Percentiles rank a stretch among this genome's conserved stretches.
phyloP scores from a whole-genome alignment of 306 rosid species.

The Medicago truncatula region DNA sequence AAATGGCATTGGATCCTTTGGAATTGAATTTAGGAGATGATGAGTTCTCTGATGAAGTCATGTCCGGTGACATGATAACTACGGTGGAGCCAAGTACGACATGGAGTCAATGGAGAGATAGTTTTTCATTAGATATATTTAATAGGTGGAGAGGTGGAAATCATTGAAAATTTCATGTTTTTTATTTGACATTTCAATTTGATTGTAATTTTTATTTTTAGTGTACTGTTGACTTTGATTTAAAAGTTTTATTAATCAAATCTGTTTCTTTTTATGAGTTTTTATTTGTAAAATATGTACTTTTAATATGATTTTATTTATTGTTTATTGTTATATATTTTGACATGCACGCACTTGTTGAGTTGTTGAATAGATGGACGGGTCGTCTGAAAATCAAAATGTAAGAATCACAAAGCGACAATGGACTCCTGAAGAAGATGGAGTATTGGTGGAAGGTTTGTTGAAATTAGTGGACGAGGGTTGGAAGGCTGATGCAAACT shows the following conservation, averaged over 20 bases:
- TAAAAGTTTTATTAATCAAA: neutral
- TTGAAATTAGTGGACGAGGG: neutral
- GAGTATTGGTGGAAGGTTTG: neutral
- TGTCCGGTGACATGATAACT: neutral
- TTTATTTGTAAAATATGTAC: neutral
- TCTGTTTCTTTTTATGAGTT: neutral
- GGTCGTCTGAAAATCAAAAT: neutral
- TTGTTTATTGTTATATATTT: neutral
- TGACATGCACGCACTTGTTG: neutral
- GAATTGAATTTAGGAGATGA: neutral
- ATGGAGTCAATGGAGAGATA: constrained; percentile 21
- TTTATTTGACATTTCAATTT: neutral
- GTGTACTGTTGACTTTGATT: neutral
- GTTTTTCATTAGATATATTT: neutral
- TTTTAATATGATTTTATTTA: neutral
- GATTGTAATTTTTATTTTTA: neutral
- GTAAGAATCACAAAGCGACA: neutral
- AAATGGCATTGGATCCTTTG: neutral
- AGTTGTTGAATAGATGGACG: constrained; percentile 19
- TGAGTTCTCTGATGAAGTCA: neutral
- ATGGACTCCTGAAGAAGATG: constrained; percentile 12
- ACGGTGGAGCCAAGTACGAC: neutral
- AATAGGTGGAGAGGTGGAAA: constrained; percentile 7
- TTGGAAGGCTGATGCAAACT: neutral
- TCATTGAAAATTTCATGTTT: neutral